These are phyloP conservation scores for Monosporascus sp. DNA, from an alignment of 2,329 filamentous ascomycete genomes.

Conservation along the genomic window DNA sequence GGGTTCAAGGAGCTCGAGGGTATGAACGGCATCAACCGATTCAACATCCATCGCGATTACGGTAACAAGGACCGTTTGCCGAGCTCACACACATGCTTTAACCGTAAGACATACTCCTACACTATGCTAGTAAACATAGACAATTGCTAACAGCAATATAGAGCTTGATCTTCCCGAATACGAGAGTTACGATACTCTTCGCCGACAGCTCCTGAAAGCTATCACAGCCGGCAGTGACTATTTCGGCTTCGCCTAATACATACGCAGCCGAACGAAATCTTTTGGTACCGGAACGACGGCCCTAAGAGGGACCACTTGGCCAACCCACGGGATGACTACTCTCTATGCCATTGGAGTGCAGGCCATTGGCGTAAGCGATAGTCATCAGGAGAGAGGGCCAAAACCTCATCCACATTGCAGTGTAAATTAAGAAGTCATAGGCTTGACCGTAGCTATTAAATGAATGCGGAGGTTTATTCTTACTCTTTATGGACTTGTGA, in stretches of 20 bases:
- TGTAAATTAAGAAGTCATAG: neutral
- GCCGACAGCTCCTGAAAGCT: slow-evolving; percentile 84
- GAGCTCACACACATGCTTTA: slow-evolving; percentile 98
- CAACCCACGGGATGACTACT: slow-evolving; percentile 7
- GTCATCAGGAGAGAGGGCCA: no score
- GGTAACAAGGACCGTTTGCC: slow-evolving; percentile 93
- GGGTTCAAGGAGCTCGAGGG: slow-evolving; percentile 98
- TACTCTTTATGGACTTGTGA: neutral
- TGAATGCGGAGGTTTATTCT: neutral
- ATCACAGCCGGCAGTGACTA: slow-evolving; percentile 98
- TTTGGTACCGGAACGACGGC: slow-evolving; percentile 12
- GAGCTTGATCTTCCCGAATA: slow-evolving; percentile 98
- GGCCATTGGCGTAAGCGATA: slow-evolving; percentile 16
- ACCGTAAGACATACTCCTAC: slow-evolving; percentile 64
- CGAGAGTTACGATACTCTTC: slow-evolving; percentile 87
- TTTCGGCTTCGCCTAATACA: slow-evolving; percentile 84
- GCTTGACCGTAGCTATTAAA: neutral
- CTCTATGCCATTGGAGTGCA: slow-evolving; percentile 24
- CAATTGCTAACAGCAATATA: slow-evolving; percentile 39
- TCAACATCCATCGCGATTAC: slow-evolving; percentile 98
- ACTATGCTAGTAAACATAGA: slow-evolving; percentile 1
- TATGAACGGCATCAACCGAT: slow-evolving; percentile 96
- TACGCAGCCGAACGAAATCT: slow-evolving; percentile 4
- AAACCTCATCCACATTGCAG: neutral
- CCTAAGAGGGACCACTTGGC: slow-evolving; percentile 3